These are phyloP conservation scores for Cyberlindnera subsufficiens DNA, from an alignment of 805 yeast species.

Conservation along the genomic window DNA sequence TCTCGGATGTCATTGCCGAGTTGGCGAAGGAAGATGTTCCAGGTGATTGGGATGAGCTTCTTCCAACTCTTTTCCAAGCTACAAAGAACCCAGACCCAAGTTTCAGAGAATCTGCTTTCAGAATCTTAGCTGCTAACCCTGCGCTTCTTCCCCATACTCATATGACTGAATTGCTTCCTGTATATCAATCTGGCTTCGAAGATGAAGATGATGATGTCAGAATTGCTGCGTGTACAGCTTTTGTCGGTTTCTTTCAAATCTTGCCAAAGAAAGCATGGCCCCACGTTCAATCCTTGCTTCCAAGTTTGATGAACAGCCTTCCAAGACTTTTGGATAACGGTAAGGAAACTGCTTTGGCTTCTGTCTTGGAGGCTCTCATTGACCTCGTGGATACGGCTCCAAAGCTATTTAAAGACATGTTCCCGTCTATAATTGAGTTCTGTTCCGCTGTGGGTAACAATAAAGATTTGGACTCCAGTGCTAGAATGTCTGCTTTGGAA, in stretches of 20 bases:
- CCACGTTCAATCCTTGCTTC: slow-evolving; percentile 69
- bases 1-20: slow-evolving; percentile 92
- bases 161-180: slow-evolving; percentile 50
- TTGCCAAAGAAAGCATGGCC: slow-evolving; percentile 80
- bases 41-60: slow-evolving; percentile 69
- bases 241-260: slow-evolving; percentile 80
- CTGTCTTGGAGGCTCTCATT: slow-evolving; percentile 83
- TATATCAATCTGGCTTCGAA: slow-evolving; percentile 76
- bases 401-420: slow-evolving; percentile 87
- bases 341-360: slow-evolving; percentile 74
- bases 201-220: slow-evolving; percentile 80
- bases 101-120: slow-evolving; percentile 84
- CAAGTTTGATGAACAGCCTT: slow-evolving; percentile 76
- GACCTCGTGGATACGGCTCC: slow-evolving; percentile 93
- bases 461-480: slow-evolving; percentile 67
- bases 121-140: slow-evolving; percentile 84
- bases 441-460: slow-evolving; percentile 80
- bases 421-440: slow-evolving; percentile 80
- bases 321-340: slow-evolving; percentile 79
- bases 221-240: slow-evolving; percentile 88
- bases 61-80: slow-evolving; percentile 71
- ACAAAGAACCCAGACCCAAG: slow-evolving; percentile 49
- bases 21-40: slow-evolving; percentile 65
- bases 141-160: slow-evolving; percentile 60
- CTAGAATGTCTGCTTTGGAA: slow-evolving; percentile 86